phyloP scores from a whole-genome alignment of 495 filamentous ascomycete species.

The Penicillium mononematosum region DNA sequence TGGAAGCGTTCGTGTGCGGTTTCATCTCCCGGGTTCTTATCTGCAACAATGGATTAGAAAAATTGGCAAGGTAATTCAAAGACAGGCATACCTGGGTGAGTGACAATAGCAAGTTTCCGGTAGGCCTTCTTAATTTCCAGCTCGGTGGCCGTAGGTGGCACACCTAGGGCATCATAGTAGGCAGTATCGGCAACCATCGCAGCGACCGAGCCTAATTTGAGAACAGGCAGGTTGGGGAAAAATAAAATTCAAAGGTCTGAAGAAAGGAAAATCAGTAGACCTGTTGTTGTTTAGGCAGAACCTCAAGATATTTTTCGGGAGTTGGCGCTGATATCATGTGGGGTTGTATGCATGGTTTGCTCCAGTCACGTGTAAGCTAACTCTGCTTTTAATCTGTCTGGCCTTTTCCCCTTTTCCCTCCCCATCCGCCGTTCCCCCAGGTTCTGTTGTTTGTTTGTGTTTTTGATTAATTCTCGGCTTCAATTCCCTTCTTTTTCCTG shows the following conservation, averaged over 20 bases:
- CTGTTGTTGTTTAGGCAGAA: constrained; percentile 15
- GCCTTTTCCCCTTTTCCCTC: constrained; percentile 14
- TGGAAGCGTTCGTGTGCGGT: constrained; percentile 94
- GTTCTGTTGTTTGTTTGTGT: background rate
- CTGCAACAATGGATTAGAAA: constrained; percentile 39
- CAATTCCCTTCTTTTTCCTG: background rate
- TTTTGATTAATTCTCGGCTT: constrained; percentile 2
- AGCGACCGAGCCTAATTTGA: constrained; percentile 2
- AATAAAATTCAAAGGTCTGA: background rate
- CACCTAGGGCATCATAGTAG: constrained; percentile 89
- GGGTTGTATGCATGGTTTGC: constrained; percentile 13
- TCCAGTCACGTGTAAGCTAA: constrained; percentile 8
- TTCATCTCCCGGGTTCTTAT: constrained; percentile 97
- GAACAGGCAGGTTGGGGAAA: background rate
- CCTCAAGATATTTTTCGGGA: constrained; percentile 8
- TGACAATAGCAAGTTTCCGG: constrained; percentile 84
- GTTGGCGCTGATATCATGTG: constrained; percentile 16
- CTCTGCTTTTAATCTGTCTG: constrained; percentile 12
- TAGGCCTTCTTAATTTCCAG: constrained; percentile 99
- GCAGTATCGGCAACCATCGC: constrained; percentile 80
- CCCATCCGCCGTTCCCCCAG: constrained; percentile 5
- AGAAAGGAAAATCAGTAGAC: background rate
- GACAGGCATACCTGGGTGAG: constrained; percentile 57
- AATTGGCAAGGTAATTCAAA: background rate
- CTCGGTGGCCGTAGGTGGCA: constrained; percentile 83